Base-by-base conservation (phyloP, 495 filamentous ascomycete species). In the Aspergillus biplanus region DNA sequence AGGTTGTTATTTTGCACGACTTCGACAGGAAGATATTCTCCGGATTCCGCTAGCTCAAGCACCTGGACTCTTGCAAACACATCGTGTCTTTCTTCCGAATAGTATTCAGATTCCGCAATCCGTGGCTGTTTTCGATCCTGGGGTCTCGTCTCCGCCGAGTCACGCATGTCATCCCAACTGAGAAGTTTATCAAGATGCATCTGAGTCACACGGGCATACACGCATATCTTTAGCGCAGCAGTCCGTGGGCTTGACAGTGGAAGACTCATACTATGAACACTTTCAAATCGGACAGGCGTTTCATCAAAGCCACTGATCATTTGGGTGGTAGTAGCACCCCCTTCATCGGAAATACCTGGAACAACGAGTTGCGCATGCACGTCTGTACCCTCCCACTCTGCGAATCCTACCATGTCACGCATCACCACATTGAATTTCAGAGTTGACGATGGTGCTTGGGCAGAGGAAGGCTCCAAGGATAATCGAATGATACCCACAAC, bases 401-500 rank as follows among this genome's bases (percentile, higher is more conserved):
- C 91, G 68, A 99, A 98, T 6, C 95, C 95, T 48, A 94, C 77
- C 87, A 99, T 89, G 68, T 98, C 92, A 70, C 95, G 93, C 93
- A 99, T 97, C 54, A 97, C 93, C 31, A 98, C 92, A 67, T 98
- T 99, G 78, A 98, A 99, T 72, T 98, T 98, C 59, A 99, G 78
- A 32, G 91, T 98, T 56, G 91, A 92, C 8, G 91, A 90, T 33
- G 94, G 95, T 31, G 94, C 92, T 71, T 96, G 90, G 7, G 95
- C 94, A 21, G 91, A 94, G 1, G 94, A 97, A 37, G 95, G 95
- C 69, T 98, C 95, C 9, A 99, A 79, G 3, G 93, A 94, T 49
- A 99, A 77, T 58, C 92, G 89, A 66, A 98, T 87, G 34, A 97
- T 91, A 52, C 95, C 95, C 61, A 98, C 83, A 0, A 90, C 92